Percentiles rank a stretch among this genome's conserved stretches.
These are phyloP conservation scores for Aspergillus sp. DNA, from an alignment of 2,329 filamentous ascomycete species.

Conservation along the genomic window DNA sequence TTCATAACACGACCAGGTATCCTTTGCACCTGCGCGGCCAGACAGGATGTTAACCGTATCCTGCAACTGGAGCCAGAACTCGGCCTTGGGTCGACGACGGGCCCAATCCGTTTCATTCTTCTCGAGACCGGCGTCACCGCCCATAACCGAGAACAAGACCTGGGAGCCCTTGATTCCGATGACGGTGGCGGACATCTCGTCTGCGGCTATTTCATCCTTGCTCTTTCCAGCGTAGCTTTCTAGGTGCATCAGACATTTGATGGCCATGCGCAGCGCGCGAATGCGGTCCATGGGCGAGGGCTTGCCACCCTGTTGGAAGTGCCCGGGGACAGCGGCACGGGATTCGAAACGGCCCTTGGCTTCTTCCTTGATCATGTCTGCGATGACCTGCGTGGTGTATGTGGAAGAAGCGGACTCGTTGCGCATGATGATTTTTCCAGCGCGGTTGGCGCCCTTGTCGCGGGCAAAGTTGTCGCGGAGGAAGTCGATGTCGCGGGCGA, in stretches of 20 bases:
- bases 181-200: slow-evolving; percentile 72
- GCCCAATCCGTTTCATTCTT: slow-evolving; percentile 88
- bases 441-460: slow-evolving; percentile 84
- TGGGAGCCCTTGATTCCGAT: slow-evolving; percentile 91
- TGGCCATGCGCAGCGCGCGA: slow-evolving; percentile 84
- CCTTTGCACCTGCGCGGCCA: slow-evolving; percentile 58
- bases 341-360: slow-evolving; percentile 89
- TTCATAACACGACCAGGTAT: slow-evolving; percentile 32
- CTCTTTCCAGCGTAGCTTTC: slow-evolving; percentile 71
- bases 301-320: slow-evolving; percentile 91
- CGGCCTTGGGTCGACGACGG: slow-evolving; percentile 76
- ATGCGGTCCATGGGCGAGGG: slow-evolving; percentile 96
- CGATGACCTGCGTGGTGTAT: slow-evolving; percentile 90
- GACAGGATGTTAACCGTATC: slow-evolving; percentile 80
- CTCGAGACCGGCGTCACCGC: slow-evolving; percentile 64
- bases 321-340: slow-evolving; percentile 85
- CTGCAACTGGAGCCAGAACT: slow-evolving; percentile 83
- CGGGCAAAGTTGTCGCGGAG: slow-evolving; percentile 80
- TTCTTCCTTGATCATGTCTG: slow-evolving; percentile 93
- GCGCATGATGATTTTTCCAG: slow-evolving; percentile 91
- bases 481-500: slow-evolving; percentile 84
- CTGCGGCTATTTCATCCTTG: slow-evolving; percentile 67
- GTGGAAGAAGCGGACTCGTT: slow-evolving; percentile 92
- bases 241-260: slow-evolving; percentile 90
- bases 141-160: slow-evolving; percentile 83